Percentiles rank a stretch among this genome's conserved stretches.
phyloP scores from a whole-genome alignment of 176 grass and related monocot species.

The Zizania latifolia region DNA sequence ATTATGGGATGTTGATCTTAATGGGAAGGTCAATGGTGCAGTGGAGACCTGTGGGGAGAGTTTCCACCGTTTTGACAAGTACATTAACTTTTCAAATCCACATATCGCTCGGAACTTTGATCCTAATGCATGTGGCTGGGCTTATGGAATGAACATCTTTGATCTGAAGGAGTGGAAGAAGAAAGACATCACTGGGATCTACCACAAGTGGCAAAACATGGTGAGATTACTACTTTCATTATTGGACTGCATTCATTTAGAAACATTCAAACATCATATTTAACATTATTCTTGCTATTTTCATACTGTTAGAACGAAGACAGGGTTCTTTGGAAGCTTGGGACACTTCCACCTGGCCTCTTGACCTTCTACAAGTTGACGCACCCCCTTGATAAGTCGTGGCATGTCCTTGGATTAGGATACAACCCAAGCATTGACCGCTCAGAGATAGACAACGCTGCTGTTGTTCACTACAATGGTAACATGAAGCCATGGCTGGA shows the following conservation, averaged over 20 bases:
- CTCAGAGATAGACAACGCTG: conserved; percentile 85
- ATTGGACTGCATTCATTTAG: not conserved
- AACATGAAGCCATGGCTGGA: conserved; percentile 99
- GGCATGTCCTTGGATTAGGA: conserved; percentile 94
- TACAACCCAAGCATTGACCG: conserved; percentile 94
- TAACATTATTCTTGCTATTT: conserved; percentile 11
- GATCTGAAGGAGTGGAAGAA: conserved; percentile 91
- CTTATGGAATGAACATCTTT: conserved; percentile 99
- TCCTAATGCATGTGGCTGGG: conserved; percentile 96
- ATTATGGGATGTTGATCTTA: conserved; percentile 94
- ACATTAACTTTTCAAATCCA: conserved; percentile 98
- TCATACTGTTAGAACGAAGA: conserved; percentile 68
- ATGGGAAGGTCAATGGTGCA: conserved; percentile 92
- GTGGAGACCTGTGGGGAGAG: conserved; percentile 93
- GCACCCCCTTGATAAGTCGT: conserved; percentile 95
- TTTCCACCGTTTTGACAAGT: conserved; percentile 98
- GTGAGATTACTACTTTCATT: conserved; percentile 30
- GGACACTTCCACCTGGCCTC: conserved; percentile 85
- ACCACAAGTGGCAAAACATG: conserved; percentile 97
- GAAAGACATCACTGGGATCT: conserved; percentile 98
- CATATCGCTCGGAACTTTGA: conserved; percentile 96
- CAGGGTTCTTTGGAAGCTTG: conserved; percentile 96
- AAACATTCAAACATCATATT: not conserved
- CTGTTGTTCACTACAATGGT: conserved; percentile 91
- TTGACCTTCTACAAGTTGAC: conserved; percentile 98